phyloP scores from a whole-genome alignment of 495 filamentous ascomycete species.

The Neurospora sublineolata region DNA sequence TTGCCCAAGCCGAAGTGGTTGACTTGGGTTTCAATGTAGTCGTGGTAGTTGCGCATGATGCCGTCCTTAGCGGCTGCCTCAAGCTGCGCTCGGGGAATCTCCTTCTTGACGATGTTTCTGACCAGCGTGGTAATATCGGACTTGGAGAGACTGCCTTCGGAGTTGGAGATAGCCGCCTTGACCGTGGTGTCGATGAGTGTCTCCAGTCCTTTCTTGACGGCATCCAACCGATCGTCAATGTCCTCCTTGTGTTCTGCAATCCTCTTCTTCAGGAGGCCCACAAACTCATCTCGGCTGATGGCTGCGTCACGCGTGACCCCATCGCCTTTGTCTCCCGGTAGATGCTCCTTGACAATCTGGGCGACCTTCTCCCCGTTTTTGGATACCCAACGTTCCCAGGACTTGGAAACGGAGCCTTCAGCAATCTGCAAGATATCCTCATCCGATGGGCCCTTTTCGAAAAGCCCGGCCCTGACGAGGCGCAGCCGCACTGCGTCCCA shows the following conservation, averaged over 20 bases:
- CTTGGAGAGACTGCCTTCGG: slow-evolving; percentile 12
- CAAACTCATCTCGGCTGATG: slow-evolving; percentile 16
- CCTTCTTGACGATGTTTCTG: slow-evolving; percentile 22
- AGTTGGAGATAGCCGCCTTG: neutral
- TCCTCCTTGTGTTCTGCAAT: slow-evolving; percentile 10
- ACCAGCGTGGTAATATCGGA: slow-evolving; percentile 24
- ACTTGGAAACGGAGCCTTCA: slow-evolving; percentile 8
- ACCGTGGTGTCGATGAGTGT: slow-evolving; percentile 4
- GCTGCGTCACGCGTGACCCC: slow-evolving; percentile 1
- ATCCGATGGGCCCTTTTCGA: neutral
- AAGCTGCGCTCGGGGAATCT: slow-evolving; percentile 24
- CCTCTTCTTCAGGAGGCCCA: slow-evolving; percentile 11
- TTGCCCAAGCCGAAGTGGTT: slow-evolving; percentile 32
- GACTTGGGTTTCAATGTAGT: slow-evolving; percentile 24
- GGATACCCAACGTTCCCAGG: slow-evolving; percentile 26
- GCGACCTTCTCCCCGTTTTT: slow-evolving; percentile 24
- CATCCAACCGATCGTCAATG: slow-evolving; percentile 9
- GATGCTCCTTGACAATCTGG: slow-evolving; percentile 9
- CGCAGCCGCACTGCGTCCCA: slow-evolving; percentile 27
- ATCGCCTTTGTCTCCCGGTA: neutral
- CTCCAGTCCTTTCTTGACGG: slow-evolving; percentile 9
- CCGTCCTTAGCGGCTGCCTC: slow-evolving; percentile 19
- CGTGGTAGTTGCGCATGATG: slow-evolving; percentile 15
- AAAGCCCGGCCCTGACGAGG: slow-evolving; percentile 8
- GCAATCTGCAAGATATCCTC: slow-evolving; percentile 9